Evolutionary conservation across 2,329 filamentous ascomycete genomes (phyloP).

Genomic region (Aureobasidium sp.): DNA sequence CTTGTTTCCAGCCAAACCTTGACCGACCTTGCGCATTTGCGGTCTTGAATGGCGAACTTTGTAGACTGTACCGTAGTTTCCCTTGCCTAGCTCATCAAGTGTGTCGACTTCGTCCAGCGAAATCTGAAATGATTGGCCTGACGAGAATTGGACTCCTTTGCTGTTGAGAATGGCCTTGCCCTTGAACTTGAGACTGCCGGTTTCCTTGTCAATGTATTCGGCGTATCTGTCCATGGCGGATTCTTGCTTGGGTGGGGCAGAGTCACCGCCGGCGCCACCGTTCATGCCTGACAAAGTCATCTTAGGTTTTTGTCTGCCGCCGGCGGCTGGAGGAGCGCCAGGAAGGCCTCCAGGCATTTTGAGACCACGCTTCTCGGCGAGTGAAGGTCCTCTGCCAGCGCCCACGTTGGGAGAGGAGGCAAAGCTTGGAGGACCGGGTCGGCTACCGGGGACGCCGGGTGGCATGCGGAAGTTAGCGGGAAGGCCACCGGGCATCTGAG

Average conservation of each 20-base stretch:
- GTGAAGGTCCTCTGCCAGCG: constrained; percentile 43
- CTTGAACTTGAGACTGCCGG: constrained; percentile 85
- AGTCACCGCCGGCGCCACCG: constrained; percentile 27
- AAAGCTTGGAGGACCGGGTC: constrained; percentile 35
- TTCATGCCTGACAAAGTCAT: constrained; percentile 41
- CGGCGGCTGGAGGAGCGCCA: constrained; percentile 34
- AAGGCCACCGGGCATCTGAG: constrained; percentile 27
- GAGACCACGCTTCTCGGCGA: constrained; percentile 62
- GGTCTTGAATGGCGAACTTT: constrained; percentile 83
- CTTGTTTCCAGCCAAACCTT: constrained; percentile 55
- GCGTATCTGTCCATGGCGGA: constrained; percentile 60
- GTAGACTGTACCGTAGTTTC: constrained; percentile 97
- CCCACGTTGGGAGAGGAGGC: constrained; percentile 44
- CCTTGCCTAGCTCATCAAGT: constrained; percentile 88
- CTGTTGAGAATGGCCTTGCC: constrained; percentile 86
- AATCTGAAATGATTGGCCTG: constrained; percentile 83
- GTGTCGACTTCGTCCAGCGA: constrained; percentile 94
- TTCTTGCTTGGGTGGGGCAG: constrained; percentile 29
- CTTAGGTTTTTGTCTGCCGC: constrained; percentile 34
- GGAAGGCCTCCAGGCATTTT: constrained; percentile 52
- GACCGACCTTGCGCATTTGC: constrained; percentile 52
- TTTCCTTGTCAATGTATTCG: constrained; percentile 85
- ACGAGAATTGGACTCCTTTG: constrained; percentile 85
- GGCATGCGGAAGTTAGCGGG: constrained; percentile 40
- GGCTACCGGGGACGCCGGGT: constrained; percentile 21